phyloP scores from a whole-genome alignment of 768 basidiomycete genomes.

The Lactarius hatsudake region DNA sequence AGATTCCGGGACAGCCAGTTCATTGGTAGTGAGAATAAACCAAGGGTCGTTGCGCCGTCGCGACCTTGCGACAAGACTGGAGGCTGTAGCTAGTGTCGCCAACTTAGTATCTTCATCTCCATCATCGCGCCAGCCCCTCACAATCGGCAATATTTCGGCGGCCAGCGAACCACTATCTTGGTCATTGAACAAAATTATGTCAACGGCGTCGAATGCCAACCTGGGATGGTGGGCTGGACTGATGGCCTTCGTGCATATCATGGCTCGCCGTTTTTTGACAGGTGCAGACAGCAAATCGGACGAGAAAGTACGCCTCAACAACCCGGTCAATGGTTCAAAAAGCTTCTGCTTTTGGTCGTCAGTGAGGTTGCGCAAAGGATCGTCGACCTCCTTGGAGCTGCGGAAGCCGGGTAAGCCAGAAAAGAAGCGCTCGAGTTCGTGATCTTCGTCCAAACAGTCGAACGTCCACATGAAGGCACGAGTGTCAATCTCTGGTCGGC shows the following conservation, averaged over 20 bases:
- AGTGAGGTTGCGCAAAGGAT: background rate
- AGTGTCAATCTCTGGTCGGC: too few relatives aligned
- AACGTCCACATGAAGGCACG: too few relatives aligned
- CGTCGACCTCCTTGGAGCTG: background rate
- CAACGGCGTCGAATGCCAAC: too few relatives aligned
- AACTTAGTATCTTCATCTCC: background rate
- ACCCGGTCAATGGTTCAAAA: background rate
- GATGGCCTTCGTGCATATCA: background rate
- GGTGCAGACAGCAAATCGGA: background rate
- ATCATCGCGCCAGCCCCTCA: background rate
- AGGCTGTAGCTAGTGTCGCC: background rate
- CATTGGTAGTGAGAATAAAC: too few relatives aligned
- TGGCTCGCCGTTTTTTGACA: background rate
- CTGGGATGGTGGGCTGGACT: background rate
- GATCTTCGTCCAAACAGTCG: too few relatives aligned
- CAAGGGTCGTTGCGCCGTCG: too few relatives aligned
- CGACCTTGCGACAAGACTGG: too few relatives aligned
- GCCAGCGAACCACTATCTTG: background rate
- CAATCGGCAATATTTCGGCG: background rate
- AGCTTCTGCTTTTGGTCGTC: background rate
- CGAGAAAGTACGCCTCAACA: background rate
- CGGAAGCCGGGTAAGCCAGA: background rate
- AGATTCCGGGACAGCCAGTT: too few relatives aligned
- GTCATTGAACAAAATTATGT: background rate
- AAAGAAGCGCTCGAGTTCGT: too few relatives aligned